A percentile compares a stretch with the other conserved stretches of the same genome.
Conservation (phyloP, 345 rosid genomes). For the Populus simonii region DNA sequence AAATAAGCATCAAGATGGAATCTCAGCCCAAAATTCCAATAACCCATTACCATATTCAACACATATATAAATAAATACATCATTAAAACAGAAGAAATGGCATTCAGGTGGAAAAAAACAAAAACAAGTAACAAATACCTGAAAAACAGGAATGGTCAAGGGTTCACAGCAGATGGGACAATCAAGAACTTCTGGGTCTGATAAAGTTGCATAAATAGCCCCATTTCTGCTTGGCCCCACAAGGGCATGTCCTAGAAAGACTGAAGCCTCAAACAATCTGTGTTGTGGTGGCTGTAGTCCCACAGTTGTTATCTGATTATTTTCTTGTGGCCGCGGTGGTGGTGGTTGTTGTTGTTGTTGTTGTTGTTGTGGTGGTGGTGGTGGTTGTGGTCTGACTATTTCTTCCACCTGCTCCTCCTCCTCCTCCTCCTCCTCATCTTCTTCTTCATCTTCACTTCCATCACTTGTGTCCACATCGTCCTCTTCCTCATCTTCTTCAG, state of each 20-base stretch:
- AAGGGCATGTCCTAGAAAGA: neutral
- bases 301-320: neutral
- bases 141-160: constrained; percentile 45
- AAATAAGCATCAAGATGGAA: neutral
- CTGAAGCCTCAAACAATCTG: neutral
- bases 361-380: neutral
- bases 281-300: neutral
- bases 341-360: no score
- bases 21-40: neutral
- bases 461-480: neutral
- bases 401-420: neutral
- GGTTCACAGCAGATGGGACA: constrained; percentile 50
- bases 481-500: neutral
- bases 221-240: neutral
- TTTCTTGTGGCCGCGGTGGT: no score
- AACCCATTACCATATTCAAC: neutral
- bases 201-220: neutral
- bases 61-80: neutral
- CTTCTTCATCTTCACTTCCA: neutral
- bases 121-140: constrained; percentile 26
- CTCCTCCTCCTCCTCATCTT: neutral
- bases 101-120: neutral
- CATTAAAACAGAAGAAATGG: neutral
- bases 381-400: neutral
- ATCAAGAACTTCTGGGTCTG: constrained; percentile 53